A percentile compares a stretch with the other conserved stretches of the same genome.
Conservation (phyloP, 1,284 basidiomycete species). For the Blastosporella zonata region DNA sequence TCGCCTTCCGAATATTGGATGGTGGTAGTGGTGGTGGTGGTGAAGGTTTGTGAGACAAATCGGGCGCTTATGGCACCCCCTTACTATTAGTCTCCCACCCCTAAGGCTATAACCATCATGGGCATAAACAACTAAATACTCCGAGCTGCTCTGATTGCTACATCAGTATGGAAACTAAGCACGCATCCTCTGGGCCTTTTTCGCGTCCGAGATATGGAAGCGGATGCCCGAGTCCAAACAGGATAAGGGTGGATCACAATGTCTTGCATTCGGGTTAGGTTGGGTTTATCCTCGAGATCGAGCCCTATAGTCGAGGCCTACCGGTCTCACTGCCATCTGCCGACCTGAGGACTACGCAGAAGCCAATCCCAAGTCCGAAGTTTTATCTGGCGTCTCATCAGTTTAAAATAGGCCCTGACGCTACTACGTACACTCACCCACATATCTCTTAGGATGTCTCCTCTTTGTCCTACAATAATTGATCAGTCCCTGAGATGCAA, state of each 20-base stretch:
- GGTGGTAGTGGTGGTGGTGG: neutral
- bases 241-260: neutral
- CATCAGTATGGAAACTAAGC: neutral
- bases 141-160: neutral
- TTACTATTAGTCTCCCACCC: constrained; percentile 5
- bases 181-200: neutral
- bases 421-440: too few relatives aligned
- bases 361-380: too few relatives aligned
- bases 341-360: neutral
- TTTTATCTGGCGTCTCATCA: too few relatives aligned
- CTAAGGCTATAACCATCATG: neutral
- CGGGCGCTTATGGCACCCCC: constrained; percentile 13
- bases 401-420: too few relatives aligned
- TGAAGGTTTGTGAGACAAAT: constrained; percentile 1
- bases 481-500: too few relatives aligned
- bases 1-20: neutral
- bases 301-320: neutral
- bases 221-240: neutral
- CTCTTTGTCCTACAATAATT: too few relatives aligned
- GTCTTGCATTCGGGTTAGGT: neutral
- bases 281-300: too few relatives aligned
- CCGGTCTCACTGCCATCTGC: neutral
- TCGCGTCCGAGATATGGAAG: neutral
- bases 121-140: neutral
- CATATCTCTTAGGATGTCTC: too few relatives aligned